A percentile compares a stretch with the other conserved stretches of the same genome.
Evolutionary conservation across 2,329 filamentous ascomycete genomes (phyloP).

Genomic region (Aspergillus bombycis): DNA sequence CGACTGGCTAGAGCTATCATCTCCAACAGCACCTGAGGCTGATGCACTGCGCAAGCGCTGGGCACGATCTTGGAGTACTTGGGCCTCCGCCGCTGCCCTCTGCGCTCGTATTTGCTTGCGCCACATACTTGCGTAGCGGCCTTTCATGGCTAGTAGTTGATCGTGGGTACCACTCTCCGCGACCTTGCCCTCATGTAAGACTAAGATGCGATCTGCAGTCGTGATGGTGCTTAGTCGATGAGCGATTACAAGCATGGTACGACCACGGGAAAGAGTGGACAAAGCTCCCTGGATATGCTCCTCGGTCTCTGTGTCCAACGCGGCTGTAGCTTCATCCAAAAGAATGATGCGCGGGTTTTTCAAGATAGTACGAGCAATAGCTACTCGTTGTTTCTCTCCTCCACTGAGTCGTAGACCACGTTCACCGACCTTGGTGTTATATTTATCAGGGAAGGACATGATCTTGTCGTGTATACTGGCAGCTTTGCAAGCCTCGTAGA

Average conservation of each 20-base stretch:
- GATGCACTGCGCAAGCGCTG: constrained; percentile 47
- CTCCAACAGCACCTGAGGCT: constrained; percentile 37
- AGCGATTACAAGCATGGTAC: constrained; percentile 94
- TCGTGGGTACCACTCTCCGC: constrained; percentile 78
- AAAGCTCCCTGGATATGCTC: constrained; percentile 90
- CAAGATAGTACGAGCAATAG: constrained; percentile 88
- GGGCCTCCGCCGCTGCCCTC: constrained; percentile 65
- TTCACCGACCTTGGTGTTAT: constrained; percentile 88
- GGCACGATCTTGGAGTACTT: constrained; percentile 48
- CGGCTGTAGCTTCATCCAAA: constrained; percentile 89
- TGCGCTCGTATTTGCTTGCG: constrained; percentile 82
- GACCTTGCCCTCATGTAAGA: constrained; percentile 75
- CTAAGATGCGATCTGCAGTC: constrained; percentile 81
- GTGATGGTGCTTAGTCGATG: constrained; percentile 86
- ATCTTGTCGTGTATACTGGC: constrained; percentile 95
- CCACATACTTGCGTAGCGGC: constrained; percentile 85
- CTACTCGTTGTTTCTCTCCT: constrained; percentile 90
- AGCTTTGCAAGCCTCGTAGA: constrained; percentile 78
- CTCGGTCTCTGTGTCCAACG: constrained; percentile 88
- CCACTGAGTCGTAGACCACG: constrained; percentile 84
- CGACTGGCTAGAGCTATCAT: constrained; percentile 53
- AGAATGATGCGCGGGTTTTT: constrained; percentile 92
- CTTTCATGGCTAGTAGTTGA: constrained; percentile 69
- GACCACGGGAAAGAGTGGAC: constrained; percentile 76
- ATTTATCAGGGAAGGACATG: constrained; percentile 82